Conservation (phyloP, 345 rosid species). For the rapeseed (Brassica napus) region DNA sequence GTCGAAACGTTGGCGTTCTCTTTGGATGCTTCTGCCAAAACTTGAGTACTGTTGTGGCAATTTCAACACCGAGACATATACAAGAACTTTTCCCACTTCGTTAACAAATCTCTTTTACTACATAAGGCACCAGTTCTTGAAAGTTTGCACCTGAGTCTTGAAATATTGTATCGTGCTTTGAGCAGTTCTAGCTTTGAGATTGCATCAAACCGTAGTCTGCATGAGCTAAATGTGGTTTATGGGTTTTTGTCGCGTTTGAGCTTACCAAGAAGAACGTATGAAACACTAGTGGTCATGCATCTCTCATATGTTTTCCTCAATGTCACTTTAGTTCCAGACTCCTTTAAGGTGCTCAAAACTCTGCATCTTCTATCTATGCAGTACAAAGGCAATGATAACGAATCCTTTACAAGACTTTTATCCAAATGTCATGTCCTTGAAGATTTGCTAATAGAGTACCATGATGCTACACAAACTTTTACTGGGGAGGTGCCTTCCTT, state of each 20-base stretch:
- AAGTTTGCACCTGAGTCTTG: neutral
- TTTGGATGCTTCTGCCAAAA: constrained; percentile 7
- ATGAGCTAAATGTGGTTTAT: neutral
- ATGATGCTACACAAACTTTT: neutral
- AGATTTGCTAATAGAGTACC: neutral
- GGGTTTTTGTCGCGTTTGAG: neutral
- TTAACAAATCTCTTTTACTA: neutral
- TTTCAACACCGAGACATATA: neutral
- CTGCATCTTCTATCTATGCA: neutral
- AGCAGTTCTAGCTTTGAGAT: neutral
- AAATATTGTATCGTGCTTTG: neutral
- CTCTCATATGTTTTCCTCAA: neutral
- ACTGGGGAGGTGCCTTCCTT: neutral
- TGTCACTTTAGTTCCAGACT: neutral
- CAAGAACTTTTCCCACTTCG: neutral
- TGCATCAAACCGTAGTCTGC: constrained; percentile 6
- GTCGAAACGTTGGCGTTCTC: constrained; percentile 1
- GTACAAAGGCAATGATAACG: neutral
- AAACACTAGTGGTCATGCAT: constrained; percentile 9
- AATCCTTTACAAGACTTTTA: neutral
- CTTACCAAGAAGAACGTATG: neutral
- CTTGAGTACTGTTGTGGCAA: neutral
- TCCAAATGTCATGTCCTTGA: constrained; percentile 7
- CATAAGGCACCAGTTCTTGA: neutral
- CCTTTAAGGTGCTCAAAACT: neutral